Evolutionary conservation across 768 basidiomycete species (phyloP).

Genomic region (Phlebiopsis flavidoalba): DNA sequence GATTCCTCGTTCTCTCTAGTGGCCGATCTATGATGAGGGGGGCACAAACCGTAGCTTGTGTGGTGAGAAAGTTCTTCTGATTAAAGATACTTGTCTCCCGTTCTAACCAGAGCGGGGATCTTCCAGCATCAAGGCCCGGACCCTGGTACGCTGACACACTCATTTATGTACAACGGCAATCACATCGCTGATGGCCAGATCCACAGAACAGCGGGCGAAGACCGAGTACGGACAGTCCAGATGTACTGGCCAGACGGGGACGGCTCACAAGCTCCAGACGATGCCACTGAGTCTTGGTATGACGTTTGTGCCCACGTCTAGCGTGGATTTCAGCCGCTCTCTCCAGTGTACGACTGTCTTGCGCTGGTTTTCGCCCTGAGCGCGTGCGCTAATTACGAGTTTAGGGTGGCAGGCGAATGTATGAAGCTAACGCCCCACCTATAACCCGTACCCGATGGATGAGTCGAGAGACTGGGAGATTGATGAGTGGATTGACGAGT

Average conservation of each 20-base stretch:
- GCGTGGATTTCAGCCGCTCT: constrained; percentile 30
- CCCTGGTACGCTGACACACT: constrained; percentile 14
- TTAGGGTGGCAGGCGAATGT: constrained; percentile 32
- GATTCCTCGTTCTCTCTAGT: constrained; percentile 8
- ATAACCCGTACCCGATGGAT: constrained; percentile 34
- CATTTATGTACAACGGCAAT: background rate
- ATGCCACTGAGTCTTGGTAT: constrained; percentile 28
- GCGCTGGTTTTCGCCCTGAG: constrained; percentile 13
- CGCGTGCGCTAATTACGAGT: background rate
- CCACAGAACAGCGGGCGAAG: constrained; percentile 16
- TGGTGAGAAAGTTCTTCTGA: constrained; percentile 13
- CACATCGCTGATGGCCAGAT: background rate
- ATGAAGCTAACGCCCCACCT: constrained; percentile 30
- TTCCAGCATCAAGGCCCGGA: constrained; percentile 20
- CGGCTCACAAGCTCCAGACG: constrained; percentile 25
- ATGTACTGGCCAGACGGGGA: constrained; percentile 34
- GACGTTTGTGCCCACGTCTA: constrained; percentile 27
- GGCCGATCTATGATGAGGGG: constrained; percentile 28
- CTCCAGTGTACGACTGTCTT: constrained; percentile 32
- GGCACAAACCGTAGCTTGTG: constrained; percentile 22
- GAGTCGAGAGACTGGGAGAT: constrained; percentile 25
- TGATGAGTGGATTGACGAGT: constrained; percentile 46
- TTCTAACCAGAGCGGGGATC: background rate
- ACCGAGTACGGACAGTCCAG: constrained; percentile 31
- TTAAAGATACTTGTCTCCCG: background rate